These are phyloP conservation scores for Polyplosphaeria fusca DNA, from an alignment of 495 filamentous ascomycete genomes.

Conservation along the genomic window DNA sequence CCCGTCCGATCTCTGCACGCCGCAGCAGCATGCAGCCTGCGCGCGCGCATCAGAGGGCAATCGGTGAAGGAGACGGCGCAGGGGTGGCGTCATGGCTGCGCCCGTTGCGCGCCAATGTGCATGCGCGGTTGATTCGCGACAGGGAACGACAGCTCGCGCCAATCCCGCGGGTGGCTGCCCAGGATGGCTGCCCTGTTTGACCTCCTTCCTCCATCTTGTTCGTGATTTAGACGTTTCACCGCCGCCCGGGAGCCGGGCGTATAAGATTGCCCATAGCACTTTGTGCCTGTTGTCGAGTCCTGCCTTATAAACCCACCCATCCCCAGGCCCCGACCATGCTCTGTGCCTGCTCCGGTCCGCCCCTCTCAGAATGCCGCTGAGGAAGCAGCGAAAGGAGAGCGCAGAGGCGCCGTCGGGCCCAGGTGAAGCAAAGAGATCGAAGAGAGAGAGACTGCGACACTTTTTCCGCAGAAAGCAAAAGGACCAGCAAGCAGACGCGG, in stretches of 20 bases:
- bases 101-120: too few relatives aligned
- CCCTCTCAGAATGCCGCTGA: constrained; percentile 14
- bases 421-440: constrained; percentile 14
- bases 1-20: too few relatives aligned
- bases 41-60: too few relatives aligned
- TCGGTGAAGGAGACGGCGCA: too few relatives aligned
- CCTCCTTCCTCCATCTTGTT: neutral
- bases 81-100: too few relatives aligned
- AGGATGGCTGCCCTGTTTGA: constrained; percentile 21
- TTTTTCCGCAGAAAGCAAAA: constrained; percentile 29
- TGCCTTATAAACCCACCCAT: too few relatives aligned
- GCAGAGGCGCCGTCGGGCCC: constrained; percentile 3
- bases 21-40: too few relatives aligned
- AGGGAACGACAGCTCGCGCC: constrained; percentile 11
- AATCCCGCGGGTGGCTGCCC: neutral
- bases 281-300: too few relatives aligned
- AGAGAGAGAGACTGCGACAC: constrained; percentile 17
- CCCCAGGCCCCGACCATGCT: too few relatives aligned
- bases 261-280: neutral
- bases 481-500: neutral
- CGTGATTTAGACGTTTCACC: constrained; percentile 8
- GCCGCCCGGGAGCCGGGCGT: neutral
- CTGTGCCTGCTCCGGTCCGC: neutral
- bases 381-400: constrained; percentile 14
- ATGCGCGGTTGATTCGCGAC: constrained; percentile 18